Evolutionary conservation across 441 rosid genomes (phyloP), one percentile per base, ranked within the genome.

Genomic region (Gossypium laxum): DNA sequence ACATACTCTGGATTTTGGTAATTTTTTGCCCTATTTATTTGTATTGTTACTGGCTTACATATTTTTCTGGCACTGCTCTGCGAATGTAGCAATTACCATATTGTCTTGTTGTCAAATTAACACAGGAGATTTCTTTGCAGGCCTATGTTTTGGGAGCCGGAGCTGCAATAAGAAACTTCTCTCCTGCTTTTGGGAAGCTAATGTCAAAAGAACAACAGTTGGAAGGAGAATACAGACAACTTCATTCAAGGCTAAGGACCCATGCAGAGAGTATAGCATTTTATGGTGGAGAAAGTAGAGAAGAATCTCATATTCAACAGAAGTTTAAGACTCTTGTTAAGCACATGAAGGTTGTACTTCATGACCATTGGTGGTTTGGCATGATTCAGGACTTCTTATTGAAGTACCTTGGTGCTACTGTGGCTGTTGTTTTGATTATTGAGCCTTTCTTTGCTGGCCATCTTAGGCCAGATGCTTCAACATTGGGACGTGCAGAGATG

Each of bases 341-440:
- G 70, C 99, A 95, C 80, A 77, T 95, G 88, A 82, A 87, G 34
- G 67, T 64, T 34, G 99, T 95, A 72, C 94, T 88, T 79, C 94
- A 90, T 70, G 96, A 95, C 28, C 93, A 92, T 76, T 95, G 99
- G 99, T 95, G 99, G 99, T 95, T 95, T 82, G 99, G 99, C 81
- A 95, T 95, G 98, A 90, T 95, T 80, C 98, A 95, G 68, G 99
- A 95, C 83, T 95, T 95, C 82, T 80, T 95, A 71, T 83, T 91
- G 79, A 95, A 95, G 84, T 95, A 95, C 84, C 95, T 95, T 73
- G 99, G 99, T 68, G 99, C 99, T 24, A 95, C 99, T 24, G 92
- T 95, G 71, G 95, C 99, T 69, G 97, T 91, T 76, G 72, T 95
- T 74, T 84, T 95, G 82, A 90, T 95, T 74, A 91, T 95, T 60